Evolutionary conservation across 148 eudicot species (phyloP), one percentile per base, ranked within the genome.

Genomic region (Simmondsia chinensis): DNA sequence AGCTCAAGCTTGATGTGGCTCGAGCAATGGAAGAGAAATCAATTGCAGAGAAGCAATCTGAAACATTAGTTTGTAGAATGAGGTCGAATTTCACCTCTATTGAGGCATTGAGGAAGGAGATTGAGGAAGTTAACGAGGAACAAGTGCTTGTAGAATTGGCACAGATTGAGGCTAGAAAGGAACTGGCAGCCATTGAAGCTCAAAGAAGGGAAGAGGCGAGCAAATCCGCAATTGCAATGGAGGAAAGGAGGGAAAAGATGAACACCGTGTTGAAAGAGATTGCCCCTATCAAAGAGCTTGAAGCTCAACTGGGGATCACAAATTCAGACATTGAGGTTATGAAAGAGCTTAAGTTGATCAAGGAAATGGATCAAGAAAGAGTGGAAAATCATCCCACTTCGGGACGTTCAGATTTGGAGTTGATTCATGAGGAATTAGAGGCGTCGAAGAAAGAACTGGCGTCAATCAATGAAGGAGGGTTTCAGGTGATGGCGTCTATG

Each of bases 81-180:
- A 8, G 9, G 51, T 60, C 71, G 12, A 57, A 39, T 26, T 19
- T 27, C 41, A 53, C 34, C 33, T 56, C 51, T 21, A 71, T 66
- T 16, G 72, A 80, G 31, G 52, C 57, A 19, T 52, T 82, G 2
- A 60, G 48, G 43, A 62, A 39, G 43, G 87, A 93, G 65, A 69
- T 86, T 27, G 96, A 86, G 17, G 82, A 80, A 40, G 64, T 59
- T 9, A 77, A 71, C 22, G 99, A 86, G 61, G 94, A 93, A 52
- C 79, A 70, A 35, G 84, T 86, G 23, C 60, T 93, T 32, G 91
- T 77, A 36, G 94, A 93, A 69, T 59, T 93, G 43, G 99, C 99
- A 11, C 59, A 54, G 48, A 75, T 86, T 12, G 87, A 93, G 67
- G 99, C 99, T 13, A 23, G 59, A 14, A 86, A 83, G 52, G 99